Evolutionary conservation across 768 basidiomycete species (phyloP).

Genomic region (Pilatotrama ljubarskyi): DNA sequence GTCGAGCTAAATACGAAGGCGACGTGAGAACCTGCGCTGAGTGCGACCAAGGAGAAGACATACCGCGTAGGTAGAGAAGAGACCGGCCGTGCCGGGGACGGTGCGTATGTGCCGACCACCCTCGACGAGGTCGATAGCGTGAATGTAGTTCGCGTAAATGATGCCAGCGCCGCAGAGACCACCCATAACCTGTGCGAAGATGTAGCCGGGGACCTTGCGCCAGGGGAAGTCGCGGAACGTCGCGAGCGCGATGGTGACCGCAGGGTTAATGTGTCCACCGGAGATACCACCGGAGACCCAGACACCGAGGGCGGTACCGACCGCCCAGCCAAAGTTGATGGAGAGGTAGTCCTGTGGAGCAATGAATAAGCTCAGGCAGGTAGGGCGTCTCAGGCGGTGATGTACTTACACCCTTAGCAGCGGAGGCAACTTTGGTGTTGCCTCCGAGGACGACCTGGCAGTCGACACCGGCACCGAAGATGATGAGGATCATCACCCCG

Average conservation of each 20-base stretch:
- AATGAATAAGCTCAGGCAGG: neutral
- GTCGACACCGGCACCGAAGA: slow-evolving; percentile 59
- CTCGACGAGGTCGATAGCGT: slow-evolving; percentile 66
- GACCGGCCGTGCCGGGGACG: slow-evolving; percentile 51
- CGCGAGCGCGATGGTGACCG: slow-evolving; percentile 67
- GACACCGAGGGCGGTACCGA: slow-evolving; percentile 63
- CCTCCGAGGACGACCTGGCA: slow-evolving; percentile 57
- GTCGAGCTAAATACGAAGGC: slow-evolving; percentile 30
- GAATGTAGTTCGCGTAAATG: slow-evolving; percentile 64
- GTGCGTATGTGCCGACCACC: slow-evolving; percentile 57
- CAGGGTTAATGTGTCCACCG: slow-evolving; percentile 59
- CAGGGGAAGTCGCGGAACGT: slow-evolving; percentile 74
- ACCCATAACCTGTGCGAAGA: slow-evolving; percentile 63
- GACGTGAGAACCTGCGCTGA: neutral
- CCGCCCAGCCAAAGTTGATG: slow-evolving; percentile 56
- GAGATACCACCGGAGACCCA: slow-evolving; percentile 69
- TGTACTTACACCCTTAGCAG: slow-evolving; percentile 52
- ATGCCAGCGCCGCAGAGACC: slow-evolving; percentile 57
- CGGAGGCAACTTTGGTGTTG: slow-evolving; percentile 44
- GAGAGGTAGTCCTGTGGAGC: slow-evolving; percentile 45
- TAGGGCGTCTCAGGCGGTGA: neutral
- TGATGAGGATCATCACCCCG: slow-evolving; percentile 56
- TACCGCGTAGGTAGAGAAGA: slow-evolving; percentile 66
- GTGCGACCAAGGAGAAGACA: slow-evolving; percentile 22
- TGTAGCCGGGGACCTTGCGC: slow-evolving; percentile 75